Conservation (phyloP, 2,329 filamentous ascomycete species). For the Chaetomiaceae sp. region DNA sequence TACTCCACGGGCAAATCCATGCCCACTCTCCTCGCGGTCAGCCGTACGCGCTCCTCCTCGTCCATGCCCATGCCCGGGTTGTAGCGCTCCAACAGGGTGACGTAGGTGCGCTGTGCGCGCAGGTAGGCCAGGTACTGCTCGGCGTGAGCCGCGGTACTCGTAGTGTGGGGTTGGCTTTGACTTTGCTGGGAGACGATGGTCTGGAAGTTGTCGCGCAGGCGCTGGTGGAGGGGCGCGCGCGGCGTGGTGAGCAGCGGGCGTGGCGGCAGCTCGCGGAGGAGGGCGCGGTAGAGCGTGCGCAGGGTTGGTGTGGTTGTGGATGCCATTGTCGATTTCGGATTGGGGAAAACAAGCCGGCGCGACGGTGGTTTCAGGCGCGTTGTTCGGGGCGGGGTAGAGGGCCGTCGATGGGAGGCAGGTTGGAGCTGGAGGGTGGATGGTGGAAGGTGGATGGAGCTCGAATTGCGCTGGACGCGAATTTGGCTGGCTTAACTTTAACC, state of each 20-base stretch:
- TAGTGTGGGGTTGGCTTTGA: background rate
- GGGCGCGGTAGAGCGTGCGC: constrained; percentile 77
- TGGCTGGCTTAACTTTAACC: too few species aligned
- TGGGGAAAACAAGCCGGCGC: too few species aligned
- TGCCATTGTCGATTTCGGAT: constrained; percentile 24
- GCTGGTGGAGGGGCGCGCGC: constrained; percentile 63
- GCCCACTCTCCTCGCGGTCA: constrained; percentile 81
- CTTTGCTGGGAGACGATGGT: constrained; percentile 24
- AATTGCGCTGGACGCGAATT: too few species aligned
- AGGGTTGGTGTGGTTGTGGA: constrained; percentile 40
- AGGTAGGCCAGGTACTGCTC: constrained; percentile 77
- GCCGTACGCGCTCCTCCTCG: constrained; percentile 72
- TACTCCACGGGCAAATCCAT: constrained; percentile 76
- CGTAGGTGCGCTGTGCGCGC: constrained; percentile 78
- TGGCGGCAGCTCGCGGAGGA: constrained; percentile 83
- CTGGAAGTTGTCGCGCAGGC: constrained; percentile 58
- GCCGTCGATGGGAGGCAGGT: background rate
- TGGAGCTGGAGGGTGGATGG: background rate
- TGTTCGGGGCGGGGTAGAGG: background rate
- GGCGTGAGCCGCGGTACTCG: constrained; percentile 40
- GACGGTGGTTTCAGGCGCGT: too few species aligned
- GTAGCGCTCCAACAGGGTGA: constrained; percentile 77
- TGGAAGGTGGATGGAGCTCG: background rate
- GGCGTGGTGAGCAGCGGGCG: constrained; percentile 49
- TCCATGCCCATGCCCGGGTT: constrained; percentile 89